Base-by-base conservation (phyloP, 495 filamentous ascomycete genomes). In the Hyaloscypha variabilis region DNA sequence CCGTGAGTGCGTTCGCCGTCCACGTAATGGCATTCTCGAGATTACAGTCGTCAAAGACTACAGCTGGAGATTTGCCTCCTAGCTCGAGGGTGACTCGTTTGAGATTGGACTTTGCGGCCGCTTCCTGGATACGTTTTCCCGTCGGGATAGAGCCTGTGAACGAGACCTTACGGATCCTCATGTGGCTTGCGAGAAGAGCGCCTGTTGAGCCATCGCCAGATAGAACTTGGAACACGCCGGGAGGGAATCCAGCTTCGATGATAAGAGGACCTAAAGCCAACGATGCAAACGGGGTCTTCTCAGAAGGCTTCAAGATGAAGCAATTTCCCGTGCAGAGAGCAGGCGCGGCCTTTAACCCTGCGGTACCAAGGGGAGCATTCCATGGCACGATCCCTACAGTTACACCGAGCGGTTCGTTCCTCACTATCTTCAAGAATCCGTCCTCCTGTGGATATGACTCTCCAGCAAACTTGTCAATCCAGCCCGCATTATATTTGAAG, bases 281-380 rank as follows among this genome's bases (percentile, higher is more conserved):
- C 79, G 91, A 90, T 63, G 83, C 86, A 59, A 88, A 88, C 6
- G 93, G 93, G 11, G 89, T 87, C 42, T 87, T 77, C 74, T 97
- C 93, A 8, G 87, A 87, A 31, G 88, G 89, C 73, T 94, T 94
- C 6, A 94, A 77, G 19, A 94, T 82, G 56, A 83, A 82, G 6
- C 90, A 91, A 71, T 91, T 91, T 26, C 93, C 93, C 0, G 87
- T 87, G 2, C 91, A 93, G 46, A 97, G 80, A 21, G 93, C 90
- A 8, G 65, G 65, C 23, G 75, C 81, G 51, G 77, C 75, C 63
- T 84, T 84, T 62, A 76, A 63, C 10, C 73, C 72, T 2, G 58
- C 56, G 17, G 67, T 72, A 8, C 62, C 70, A 6, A 77, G 61
- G 4, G 79, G 79, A 14, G 67, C 72, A 60, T 82, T 82, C 79